Evolutionary conservation across 2,329 filamentous ascomycete genomes (phyloP).

Genomic region (Fusarium tjaetaba): DNA sequence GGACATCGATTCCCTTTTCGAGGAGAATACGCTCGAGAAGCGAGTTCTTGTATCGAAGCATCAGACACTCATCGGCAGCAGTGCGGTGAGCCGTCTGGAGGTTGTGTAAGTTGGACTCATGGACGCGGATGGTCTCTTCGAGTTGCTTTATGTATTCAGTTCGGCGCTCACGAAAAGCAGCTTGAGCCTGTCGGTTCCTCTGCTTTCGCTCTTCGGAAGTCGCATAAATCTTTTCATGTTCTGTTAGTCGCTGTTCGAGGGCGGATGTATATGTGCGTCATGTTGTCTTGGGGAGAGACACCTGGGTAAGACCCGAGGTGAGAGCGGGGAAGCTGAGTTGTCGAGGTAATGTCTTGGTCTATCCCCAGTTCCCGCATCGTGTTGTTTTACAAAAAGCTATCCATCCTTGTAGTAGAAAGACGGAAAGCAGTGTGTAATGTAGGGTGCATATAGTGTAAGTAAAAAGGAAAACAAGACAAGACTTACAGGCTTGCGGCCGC

Average conservation of each 20-base stretch:
- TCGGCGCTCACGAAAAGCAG: conserved; percentile 93
- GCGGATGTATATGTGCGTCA: background rate
- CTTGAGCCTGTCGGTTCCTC: conserved; percentile 95
- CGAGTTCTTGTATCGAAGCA: conserved; percentile 99
- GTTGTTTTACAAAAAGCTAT: background rate
- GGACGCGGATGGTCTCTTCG: conserved; percentile 95
- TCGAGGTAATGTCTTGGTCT: background rate
- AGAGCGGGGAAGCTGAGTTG: conserved; percentile 14
- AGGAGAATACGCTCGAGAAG: conserved; percentile 93
- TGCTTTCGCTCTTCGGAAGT: conserved; percentile 99
- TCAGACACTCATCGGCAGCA: conserved; percentile 95
- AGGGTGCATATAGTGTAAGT: background rate
- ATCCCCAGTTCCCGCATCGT: background rate
- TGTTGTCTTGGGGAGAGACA: conserved; percentile 11
- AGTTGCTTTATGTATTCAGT: conserved; percentile 99
- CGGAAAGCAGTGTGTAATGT: background rate
- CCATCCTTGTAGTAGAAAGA: background rate
- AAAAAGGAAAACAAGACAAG: conserved; percentile 49
- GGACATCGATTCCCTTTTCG: conserved; percentile 98
- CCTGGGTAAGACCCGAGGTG: background rate
- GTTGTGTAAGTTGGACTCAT: conserved; percentile 92
- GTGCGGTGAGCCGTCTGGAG: conserved; percentile 94
- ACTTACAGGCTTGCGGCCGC: conserved; percentile 92
- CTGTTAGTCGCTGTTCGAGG: conserved; percentile 31
- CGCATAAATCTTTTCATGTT: conserved; percentile 81